Conservation (phyloP, 176 grass and related monocot genomes). For the Aechmea fasciata region DNA sequence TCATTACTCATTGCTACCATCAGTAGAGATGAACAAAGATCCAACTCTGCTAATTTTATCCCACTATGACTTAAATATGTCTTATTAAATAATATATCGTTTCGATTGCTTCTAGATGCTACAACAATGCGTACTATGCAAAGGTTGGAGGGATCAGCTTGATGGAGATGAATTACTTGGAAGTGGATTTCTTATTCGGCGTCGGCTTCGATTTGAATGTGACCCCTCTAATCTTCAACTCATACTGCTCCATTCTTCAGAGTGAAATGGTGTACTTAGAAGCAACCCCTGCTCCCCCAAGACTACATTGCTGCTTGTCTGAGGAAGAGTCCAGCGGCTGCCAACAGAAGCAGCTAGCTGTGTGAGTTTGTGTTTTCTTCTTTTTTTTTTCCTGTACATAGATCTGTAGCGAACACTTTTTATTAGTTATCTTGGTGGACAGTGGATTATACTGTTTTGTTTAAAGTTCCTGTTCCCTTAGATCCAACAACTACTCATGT, state of each 20-base stretch:
- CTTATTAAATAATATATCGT: background rate
- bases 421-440: background rate
- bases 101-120: constrained; percentile 37
- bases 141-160: constrained; percentile 87
- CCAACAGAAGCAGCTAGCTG: constrained; percentile 27
- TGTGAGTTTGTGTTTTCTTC: constrained; percentile 5
- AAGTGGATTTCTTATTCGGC: constrained; percentile 95
- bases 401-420: background rate
- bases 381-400: background rate
- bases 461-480: background rate
- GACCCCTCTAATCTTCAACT: constrained; percentile 58
- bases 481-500: background rate
- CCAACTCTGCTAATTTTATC: background rate
- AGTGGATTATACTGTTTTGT: background rate
- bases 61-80: background rate
- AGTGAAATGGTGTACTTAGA: constrained; percentile 75
- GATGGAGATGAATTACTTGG: constrained; percentile 95
- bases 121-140: constrained; percentile 99
- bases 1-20: background rate
- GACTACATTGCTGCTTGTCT: constrained; percentile 24
- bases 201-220: constrained; percentile 94
- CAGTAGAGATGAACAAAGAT: background rate
- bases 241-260: constrained; percentile 76
- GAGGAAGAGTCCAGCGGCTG: constrained; percentile 30
- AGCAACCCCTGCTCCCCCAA: constrained; percentile 10